Evolutionary conservation across 345 rosid genomes (phyloP).

Genomic region (Dipteronia dyeriana): DNA sequence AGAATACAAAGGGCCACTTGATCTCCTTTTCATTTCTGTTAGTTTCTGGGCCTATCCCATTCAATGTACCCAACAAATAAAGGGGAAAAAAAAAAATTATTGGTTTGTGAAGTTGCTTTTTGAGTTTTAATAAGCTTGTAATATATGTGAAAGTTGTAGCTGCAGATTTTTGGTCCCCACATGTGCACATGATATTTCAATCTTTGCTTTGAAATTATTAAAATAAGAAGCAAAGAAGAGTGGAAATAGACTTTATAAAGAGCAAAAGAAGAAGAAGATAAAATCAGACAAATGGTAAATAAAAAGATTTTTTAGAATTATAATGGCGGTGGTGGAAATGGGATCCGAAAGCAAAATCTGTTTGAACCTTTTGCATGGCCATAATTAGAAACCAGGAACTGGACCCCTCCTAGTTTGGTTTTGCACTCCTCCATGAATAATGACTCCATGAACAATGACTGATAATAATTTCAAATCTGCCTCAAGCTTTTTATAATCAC

Average conservation of each 20-base stretch:
- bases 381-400: background rate
- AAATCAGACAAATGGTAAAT: background rate
- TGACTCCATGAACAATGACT: too few relatives aligned
- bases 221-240: too few relatives aligned
- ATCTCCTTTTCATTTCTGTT: background rate
- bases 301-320: background rate
- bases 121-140: too few relatives aligned
- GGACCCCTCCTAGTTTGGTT: slow-evolving; percentile 4
- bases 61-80: background rate
- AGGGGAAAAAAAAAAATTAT: too few relatives aligned
- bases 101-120: background rate
- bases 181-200: background rate
- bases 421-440: background rate
- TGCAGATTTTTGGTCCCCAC: too few relatives aligned
- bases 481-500: background rate
- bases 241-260: background rate
- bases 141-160: too few relatives aligned
- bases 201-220: too few relatives aligned
- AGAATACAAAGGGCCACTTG: background rate
- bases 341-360: background rate
- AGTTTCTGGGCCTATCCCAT: background rate
- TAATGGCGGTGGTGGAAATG: background rate
- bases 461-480: background rate
- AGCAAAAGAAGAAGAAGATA: background rate
- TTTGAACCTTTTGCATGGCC: slow-evolving; percentile 3